Evolutionary conservation across 2,329 filamentous ascomycete species (phyloP).

Genomic region (Elsinoe fawcettii): DNA sequence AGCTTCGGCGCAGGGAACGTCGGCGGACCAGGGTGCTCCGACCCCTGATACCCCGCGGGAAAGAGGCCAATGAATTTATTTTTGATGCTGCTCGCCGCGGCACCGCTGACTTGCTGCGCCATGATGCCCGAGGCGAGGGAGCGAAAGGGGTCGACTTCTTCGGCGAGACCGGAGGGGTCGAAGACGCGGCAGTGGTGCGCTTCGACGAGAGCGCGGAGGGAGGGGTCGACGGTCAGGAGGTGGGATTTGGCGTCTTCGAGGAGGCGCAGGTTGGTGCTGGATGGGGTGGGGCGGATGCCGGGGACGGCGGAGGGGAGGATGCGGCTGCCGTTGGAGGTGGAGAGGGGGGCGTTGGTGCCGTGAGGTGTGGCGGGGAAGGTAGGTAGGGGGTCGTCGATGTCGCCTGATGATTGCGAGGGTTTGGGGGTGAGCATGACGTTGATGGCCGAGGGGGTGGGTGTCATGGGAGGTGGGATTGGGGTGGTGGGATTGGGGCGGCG

Average conservation of each 20-base stretch:
- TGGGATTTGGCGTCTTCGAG: conserved; percentile 69
- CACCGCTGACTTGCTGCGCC: conserved; percentile 90
- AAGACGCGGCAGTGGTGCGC: conserved; percentile 72
- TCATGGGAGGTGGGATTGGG: conserved; percentile 33
- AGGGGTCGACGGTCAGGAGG: conserved; percentile 61
- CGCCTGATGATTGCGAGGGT: conserved; percentile 33
- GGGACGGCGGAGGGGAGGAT: conserved; percentile 42
- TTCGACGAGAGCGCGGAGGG: conserved; percentile 61
- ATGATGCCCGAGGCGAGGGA: conserved; percentile 81
- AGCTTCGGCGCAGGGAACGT: conserved; percentile 69
- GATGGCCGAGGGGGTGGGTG: conserved; percentile 44
- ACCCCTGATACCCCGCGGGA: conserved; percentile 22
- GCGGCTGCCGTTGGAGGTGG: conserved; percentile 63
- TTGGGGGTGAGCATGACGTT: conserved; percentile 35
- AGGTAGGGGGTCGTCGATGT: conserved; percentile 31
- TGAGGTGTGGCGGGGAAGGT: conserved; percentile 56
- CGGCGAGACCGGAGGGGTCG: conserved; percentile 70
- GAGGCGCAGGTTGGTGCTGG: conserved; percentile 60
- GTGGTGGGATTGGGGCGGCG: conserved; percentile 15
- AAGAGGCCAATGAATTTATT: conserved; percentile 75
- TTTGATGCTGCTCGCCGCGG: conserved; percentile 83
- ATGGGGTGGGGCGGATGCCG: conserved; percentile 35
- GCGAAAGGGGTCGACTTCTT: conserved; percentile 82
- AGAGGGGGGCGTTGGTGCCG: conserved; percentile 59
- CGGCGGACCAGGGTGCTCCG: conserved; percentile 23